These are phyloP conservation scores for Tricholoma sp. DNA, from an alignment of 768 basidiomycete genomes.

Conservation along the genomic window DNA sequence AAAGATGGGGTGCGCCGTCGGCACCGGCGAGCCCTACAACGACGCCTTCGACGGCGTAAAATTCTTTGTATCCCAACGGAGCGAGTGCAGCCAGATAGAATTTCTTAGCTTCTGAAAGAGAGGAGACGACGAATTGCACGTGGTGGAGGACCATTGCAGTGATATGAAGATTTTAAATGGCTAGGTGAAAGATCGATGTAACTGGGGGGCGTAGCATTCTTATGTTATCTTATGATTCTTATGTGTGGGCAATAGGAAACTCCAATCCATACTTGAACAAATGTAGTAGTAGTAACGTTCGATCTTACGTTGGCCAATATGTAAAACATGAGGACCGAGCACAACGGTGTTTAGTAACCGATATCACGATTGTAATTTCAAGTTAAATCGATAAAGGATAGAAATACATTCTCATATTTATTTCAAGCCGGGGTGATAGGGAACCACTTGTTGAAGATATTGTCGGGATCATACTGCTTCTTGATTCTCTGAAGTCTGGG, in stretches of 20 bases:
- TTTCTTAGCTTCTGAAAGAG: conserved; percentile 5
- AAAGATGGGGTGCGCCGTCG: conserved; percentile 3
- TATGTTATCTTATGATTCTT: too few species aligned
- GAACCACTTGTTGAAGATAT: conserved; percentile 31
- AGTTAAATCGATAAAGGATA: too few species aligned
- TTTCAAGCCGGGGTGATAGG: conserved; percentile 20
- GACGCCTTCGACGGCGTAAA: not conserved
- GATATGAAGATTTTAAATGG: too few species aligned
- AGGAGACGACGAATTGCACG: conserved; percentile 3
- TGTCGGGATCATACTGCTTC: conserved; percentile 22
- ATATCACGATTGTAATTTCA: too few species aligned
- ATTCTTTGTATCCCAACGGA: conserved; percentile 7
- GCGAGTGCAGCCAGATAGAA: conserved; percentile 8
- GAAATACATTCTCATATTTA: too few species aligned
- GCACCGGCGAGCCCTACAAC: conserved; percentile 3
- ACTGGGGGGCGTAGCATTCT: too few species aligned
- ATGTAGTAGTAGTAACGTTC: too few species aligned
- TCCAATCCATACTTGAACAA: too few species aligned
- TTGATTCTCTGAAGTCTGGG: conserved; percentile 27
- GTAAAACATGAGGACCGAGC: too few species aligned
- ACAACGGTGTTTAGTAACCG: too few species aligned
- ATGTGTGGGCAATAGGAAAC: too few species aligned
- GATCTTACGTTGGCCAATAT: too few species aligned
- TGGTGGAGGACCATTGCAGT: conserved; percentile 1
- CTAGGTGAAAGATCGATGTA: not conserved